Percentiles rank a stretch among this genome's conserved stretches.
phyloP scores from a whole-genome alignment of 768 basidiomycete species.

The Tylopilus plumbeoviolaceoides region DNA sequence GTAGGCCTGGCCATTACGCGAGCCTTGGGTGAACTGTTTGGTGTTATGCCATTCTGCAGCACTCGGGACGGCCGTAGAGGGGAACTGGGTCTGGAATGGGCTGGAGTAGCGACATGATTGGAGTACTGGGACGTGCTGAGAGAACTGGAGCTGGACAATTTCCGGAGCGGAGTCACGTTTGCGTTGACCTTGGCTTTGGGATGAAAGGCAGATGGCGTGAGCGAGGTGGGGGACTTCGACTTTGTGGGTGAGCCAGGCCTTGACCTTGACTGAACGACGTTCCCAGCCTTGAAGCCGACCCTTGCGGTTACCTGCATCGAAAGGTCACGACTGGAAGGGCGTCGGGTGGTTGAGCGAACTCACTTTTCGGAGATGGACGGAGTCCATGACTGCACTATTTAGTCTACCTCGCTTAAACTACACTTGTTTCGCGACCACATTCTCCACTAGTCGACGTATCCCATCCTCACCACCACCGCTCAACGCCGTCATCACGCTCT shows the following conservation, averaged over 20 bases:
- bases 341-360: conserved; percentile 6
- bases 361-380: conserved; percentile 46
- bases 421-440: conserved; percentile 26
- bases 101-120: conserved; percentile 34
- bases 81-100: conserved; percentile 39
- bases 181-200: conserved; percentile 63
- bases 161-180: conserved; percentile 39
- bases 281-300: conserved; percentile 38
- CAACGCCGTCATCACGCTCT: conserved; percentile 70
- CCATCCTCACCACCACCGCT: conserved; percentile 49
- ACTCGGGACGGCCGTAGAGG: conserved; percentile 36
- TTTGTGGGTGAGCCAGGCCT: conserved; percentile 52
- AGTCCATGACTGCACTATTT: conserved; percentile 31
- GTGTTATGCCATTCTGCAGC: conserved; percentile 30
- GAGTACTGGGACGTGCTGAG: conserved; percentile 9
- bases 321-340: conserved; percentile 12
- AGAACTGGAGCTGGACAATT: conserved; percentile 22
- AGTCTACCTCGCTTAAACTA: neutral
- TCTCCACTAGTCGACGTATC: conserved; percentile 47
- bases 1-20: conserved; percentile 31
- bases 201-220: conserved; percentile 31
- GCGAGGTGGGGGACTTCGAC: conserved; percentile 32
- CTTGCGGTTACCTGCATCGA: conserved; percentile 49
- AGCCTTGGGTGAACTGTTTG: conserved; percentile 23
- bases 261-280: conserved; percentile 31